Percentiles rank a stretch among this genome's conserved stretches.
Evolutionary conservation across 2,329 filamentous ascomycete genomes (phyloP).

Genomic region (Fusarium subtropicale): DNA sequence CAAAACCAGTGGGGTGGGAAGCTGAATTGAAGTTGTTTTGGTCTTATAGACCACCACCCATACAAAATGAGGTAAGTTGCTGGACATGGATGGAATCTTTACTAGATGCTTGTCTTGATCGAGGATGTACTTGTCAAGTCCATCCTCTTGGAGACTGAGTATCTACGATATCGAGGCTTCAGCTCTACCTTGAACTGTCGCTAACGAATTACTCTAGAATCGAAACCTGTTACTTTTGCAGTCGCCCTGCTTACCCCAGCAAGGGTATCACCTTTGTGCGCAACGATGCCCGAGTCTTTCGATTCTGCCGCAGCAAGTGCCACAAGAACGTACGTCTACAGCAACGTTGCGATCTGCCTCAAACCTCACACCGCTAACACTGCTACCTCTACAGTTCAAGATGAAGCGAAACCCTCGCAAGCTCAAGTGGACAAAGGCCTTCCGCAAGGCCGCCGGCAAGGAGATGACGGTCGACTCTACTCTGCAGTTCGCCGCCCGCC

Average conservation of each 20-base stretch:
- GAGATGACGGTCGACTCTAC: constrained; percentile 93
- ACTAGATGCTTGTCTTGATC: not conserved
- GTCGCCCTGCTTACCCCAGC: constrained; percentile 64
- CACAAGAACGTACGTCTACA: constrained; percentile 64
- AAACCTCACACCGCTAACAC: constrained; percentile 21
- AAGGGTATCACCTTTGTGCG: constrained; percentile 67
- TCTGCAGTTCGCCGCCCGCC: constrained; percentile 88
- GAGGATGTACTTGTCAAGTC: not conserved
- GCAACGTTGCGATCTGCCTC: not conserved
- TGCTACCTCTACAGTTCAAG: constrained; percentile 72
- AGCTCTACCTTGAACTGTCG: constrained; percentile 12
- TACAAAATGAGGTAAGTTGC: constrained; percentile 46
- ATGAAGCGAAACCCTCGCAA: constrained; percentile 99
- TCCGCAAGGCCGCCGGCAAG: constrained; percentile 83
- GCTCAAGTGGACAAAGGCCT: constrained; percentile 96
- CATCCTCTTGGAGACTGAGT: not conserved
- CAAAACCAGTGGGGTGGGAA: constrained; percentile 44
- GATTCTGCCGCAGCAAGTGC: constrained; percentile 71
- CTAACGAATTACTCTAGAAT: constrained; percentile 51
- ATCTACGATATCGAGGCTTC: constrained; percentile 9
- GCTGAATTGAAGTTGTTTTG: constrained; percentile 45
- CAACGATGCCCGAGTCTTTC: constrained; percentile 65
- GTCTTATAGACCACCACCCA: constrained; percentile 44
- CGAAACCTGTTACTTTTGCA: constrained; percentile 61
- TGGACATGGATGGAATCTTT: not conserved